A percentile compares a stretch with the other conserved stretches of the same genome.
These are phyloP conservation scores for Bimuria novae-zelandiae DNA, from an alignment of 2,329 filamentous ascomycete species.

Conservation along the genomic window DNA sequence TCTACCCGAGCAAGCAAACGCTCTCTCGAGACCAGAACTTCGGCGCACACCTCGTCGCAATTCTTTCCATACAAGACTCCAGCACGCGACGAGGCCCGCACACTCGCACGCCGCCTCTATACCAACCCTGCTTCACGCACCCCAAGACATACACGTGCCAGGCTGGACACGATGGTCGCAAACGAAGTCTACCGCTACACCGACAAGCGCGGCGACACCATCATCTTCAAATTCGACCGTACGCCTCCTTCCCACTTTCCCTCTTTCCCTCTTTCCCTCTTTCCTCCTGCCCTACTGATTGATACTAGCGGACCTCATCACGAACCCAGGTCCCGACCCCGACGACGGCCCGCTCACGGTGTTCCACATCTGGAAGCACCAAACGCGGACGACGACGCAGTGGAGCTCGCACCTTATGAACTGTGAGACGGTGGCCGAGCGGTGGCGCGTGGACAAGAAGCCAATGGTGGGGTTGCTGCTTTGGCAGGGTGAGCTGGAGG, in stretches of 20 bases:
- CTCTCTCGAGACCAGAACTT: not conserved
- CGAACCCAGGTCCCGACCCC: too few relatives aligned
- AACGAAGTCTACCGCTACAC: constrained; percentile 20
- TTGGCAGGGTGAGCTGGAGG: not conserved
- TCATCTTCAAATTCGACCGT: constrained; percentile 24
- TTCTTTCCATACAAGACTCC: not conserved
- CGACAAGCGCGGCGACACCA: constrained; percentile 15
- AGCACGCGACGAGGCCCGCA: not conserved
- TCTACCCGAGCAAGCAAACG: too few relatives aligned
- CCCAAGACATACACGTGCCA: not conserved
- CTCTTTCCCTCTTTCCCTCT: too few relatives aligned
- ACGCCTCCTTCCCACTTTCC: too few relatives aligned
- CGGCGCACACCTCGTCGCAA: not conserved
- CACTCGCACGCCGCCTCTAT: not conserved
- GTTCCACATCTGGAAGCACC: constrained; percentile 16
- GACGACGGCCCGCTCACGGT: constrained; percentile 15
- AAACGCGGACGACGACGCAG: not conserved
- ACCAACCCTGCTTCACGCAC: not conserved
- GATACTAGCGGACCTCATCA: constrained; percentile 11
- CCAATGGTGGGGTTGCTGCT: constrained; percentile 16
- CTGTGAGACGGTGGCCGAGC: constrained; percentile 9
- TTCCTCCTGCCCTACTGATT: too few relatives aligned
- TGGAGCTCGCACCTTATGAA: constrained; percentile 16
- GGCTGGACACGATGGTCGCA: constrained; percentile 7
- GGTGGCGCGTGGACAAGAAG: constrained; percentile 17